Evolutionary conservation across 169 alveolate genomes (phyloP), one percentile per base, ranked within the genome.

Genomic region (Babesia caballi): DNA sequence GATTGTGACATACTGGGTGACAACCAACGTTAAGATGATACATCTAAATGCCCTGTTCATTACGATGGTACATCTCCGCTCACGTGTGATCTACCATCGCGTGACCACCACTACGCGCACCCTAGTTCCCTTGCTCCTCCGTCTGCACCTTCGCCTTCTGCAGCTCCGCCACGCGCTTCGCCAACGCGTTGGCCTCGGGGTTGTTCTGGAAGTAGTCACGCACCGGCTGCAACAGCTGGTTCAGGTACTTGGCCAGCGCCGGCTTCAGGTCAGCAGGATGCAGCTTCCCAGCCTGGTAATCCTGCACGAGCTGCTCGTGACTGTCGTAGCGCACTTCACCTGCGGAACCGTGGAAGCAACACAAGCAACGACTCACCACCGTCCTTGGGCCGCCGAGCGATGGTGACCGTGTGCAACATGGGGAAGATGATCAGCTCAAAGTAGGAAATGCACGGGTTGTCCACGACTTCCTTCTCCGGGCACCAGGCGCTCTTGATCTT

Each of bases 401-500:
- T 81, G 25, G 57, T 70, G 35, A 96, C 83, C 28, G 85, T 46
- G 25, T 76, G 75, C 57, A 66, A 89, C 52, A 73, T 81, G 30
- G 93, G 94, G 84, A 94, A 94, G 2, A 95, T 86, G 23, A 96
- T 91, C 38, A 75, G 66, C 49, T 91, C 91, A 40, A 94, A 91
- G 82, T 96, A 96, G 49, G 96, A 96, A 32, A 95, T 77, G 63
- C 98, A 92, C 4, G 99, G 99, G 90, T 98, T 98, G 25, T 91
- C 97, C 17, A 93, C 93, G 51, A 91, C 67, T 21, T 80, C 87
- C 38, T 89, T 84, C 9, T 97, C 97, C 4, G 97, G 98, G 69
- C 99, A 98, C 85, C 76, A 96, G 19, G 98, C 99, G 60, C 94
- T 93, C 75, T 95, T 96, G 59, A 98, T 97, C 82, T 98, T 98